Conservation (phyloP, 148 eudicot genomes). For the Fagopyrum homotropicum region DNA sequence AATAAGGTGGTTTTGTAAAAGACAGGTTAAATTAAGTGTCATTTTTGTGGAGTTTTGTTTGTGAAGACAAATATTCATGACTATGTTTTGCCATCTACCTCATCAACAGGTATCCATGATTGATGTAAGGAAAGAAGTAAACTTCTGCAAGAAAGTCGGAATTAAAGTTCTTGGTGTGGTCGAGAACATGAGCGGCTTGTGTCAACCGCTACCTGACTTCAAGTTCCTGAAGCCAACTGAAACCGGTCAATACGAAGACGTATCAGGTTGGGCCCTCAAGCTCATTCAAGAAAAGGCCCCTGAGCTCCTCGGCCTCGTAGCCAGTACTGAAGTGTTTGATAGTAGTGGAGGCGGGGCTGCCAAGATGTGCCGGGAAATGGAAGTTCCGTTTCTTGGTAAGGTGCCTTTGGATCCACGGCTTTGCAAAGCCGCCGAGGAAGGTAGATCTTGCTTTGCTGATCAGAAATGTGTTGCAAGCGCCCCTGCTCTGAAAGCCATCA, state of each 20-base stretch:
- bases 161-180: slow-evolving; percentile 81
- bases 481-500: slow-evolving; percentile 53
- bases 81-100: slow-evolving; percentile 25
- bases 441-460: slow-evolving; percentile 71
- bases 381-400: slow-evolving; percentile 73
- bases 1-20: slow-evolving; percentile 16
- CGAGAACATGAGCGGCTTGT: slow-evolving; percentile 87
- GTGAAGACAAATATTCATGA: slow-evolving; percentile 39
- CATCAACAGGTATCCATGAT: slow-evolving; percentile 53
- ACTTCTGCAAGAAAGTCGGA: slow-evolving; percentile 85
- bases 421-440: slow-evolving; percentile 88
- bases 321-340: slow-evolving; percentile 62
- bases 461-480: slow-evolving; percentile 49
- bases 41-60: slow-evolving; percentile 95
- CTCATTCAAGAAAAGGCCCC: slow-evolving; percentile 62
- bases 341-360: slow-evolving; percentile 77
- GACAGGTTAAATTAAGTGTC: slow-evolving; percentile 45
- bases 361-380: slow-evolving; percentile 72
- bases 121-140: slow-evolving; percentile 78
- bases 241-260: slow-evolving; percentile 43
- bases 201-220: slow-evolving; percentile 50
- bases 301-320: slow-evolving; percentile 49
- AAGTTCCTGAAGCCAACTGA: slow-evolving; percentile 39
- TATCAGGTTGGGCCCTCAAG: slow-evolving; percentile 51
- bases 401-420: slow-evolving; percentile 83